Evolutionary conservation across 208 protist genomes (phyloP).

Genomic region (Trypanosoma caninum): DNA sequence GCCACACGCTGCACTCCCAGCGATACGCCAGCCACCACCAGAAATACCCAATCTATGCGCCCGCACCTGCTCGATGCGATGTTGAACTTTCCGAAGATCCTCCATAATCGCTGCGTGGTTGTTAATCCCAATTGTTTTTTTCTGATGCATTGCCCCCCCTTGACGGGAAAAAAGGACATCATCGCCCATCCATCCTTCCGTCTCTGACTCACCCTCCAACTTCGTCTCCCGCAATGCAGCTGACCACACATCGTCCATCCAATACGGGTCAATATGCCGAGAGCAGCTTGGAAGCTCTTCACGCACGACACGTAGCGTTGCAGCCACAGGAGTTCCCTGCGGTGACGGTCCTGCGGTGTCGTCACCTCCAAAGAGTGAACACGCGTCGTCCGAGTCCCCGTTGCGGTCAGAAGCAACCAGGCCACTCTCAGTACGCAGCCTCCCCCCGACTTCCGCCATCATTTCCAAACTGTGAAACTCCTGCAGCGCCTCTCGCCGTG

Average conservation of each 20-base stretch:
- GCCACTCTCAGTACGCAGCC: conserved; percentile 9
- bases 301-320: conserved; percentile 8
- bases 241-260: conserved; percentile 9
- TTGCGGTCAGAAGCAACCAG: conserved; percentile 26
- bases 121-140: not conserved
- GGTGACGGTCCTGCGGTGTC: not conserved
- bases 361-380: not conserved
- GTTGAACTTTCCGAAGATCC: conserved; percentile 14
- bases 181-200: not conserved
- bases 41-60: not conserved
- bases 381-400: not conserved
- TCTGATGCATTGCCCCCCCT: not conserved
- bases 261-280: conserved; percentile 5
- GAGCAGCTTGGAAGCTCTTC: conserved; percentile 13
- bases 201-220: conserved; percentile 8
- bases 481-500: conserved; percentile 20
- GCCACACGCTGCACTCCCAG: not conserved
- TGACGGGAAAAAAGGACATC: not conserved
- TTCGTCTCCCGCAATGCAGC: too few relatives aligned
- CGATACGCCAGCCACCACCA: not conserved
- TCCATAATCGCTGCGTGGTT: conserved; percentile 13
- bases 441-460: conserved; percentile 22
- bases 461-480: conserved; percentile 27
- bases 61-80: conserved; percentile 8
- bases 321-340: not conserved